Percentiles rank a stretch among this genome's conserved stretches.
phyloP scores from a whole-genome alignment of 305 asterid genomes.

The Fraxinus albicans region DNA sequence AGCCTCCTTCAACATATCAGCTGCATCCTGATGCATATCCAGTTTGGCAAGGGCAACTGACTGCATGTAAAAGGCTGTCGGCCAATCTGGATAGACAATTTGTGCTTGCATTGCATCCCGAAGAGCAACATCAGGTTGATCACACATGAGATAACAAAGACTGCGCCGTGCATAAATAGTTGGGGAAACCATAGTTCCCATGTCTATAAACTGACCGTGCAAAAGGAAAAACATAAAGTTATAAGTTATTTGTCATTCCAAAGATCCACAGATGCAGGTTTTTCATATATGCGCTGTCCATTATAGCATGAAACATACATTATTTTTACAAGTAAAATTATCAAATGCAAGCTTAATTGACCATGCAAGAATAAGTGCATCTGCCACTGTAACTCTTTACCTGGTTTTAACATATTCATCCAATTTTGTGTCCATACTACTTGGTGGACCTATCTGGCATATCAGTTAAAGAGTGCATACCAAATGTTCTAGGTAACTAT shows the following conservation, averaged over 20 bases:
- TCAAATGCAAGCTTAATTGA: not conserved
- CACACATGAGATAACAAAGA: conserved; percentile 48
- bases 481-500: not conserved
- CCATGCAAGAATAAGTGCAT: not conserved
- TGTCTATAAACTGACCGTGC: conserved; percentile 40
- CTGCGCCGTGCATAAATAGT: conserved; percentile 55
- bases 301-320: not conserved
- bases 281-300: not conserved
- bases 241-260: not conserved
- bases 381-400: not conserved
- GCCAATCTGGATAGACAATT: conserved; percentile 51
- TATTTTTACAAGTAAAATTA: not conserved
- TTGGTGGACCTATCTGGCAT: not conserved
- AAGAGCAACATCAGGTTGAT: conserved; percentile 53
- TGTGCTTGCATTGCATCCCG: conserved; percentile 67
- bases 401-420: not conserved
- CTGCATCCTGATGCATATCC: conserved; percentile 62
- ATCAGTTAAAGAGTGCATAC: not conserved
- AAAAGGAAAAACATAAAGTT: not conserved
- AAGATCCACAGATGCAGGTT: not conserved
- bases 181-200: conserved; percentile 56
- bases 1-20: conserved; percentile 60
- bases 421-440: not conserved
- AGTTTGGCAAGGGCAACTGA: conserved; percentile 56
- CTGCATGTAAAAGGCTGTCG: conserved; percentile 60